Conservation (phyloP, 345 rosid species). For the Melaleuca alternifolia region DNA sequence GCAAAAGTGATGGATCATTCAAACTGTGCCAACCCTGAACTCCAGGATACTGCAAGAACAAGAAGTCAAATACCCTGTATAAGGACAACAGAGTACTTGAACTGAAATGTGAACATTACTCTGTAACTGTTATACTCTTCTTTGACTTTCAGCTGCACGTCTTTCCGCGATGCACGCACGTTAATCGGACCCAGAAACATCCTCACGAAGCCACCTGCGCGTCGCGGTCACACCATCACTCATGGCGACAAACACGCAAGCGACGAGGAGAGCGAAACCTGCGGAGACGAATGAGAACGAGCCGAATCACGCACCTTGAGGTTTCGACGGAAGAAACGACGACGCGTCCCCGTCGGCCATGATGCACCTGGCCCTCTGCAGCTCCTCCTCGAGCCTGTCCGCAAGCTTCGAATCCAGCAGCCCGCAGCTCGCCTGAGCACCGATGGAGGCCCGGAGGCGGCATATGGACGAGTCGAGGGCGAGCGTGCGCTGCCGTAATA, state of each 20-base stretch:
- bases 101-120: conserved; percentile 14
- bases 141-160: conserved; percentile 81
- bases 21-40: not conserved
- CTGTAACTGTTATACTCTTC: conserved; percentile 96
- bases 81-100: not conserved
- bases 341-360: conserved; percentile 77
- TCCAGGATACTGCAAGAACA: not conserved
- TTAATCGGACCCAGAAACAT: conserved; percentile 94
- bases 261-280: not conserved
- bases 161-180: conserved; percentile 88
- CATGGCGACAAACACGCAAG: not conserved
- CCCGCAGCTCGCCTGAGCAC: not conserved
- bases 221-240: not conserved
- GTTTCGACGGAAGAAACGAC: conserved; percentile 61
- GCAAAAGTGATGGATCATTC: not conserved
- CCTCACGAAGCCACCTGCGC: conserved; percentile 49
- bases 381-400: conserved; percentile 76
- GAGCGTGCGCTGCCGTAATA: conserved; percentile 55
- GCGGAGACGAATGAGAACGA: not conserved
- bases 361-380: conserved; percentile 65
- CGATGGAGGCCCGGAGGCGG: conserved; percentile 41
- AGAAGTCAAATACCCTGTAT: not conserved
- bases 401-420: conserved; percentile 38
- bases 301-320: conserved; percentile 32
- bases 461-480: conserved; percentile 63